phyloP scores from a whole-genome alignment of 2,329 filamentous ascomycete genomes.

The Orbilia oligospora region DNA sequence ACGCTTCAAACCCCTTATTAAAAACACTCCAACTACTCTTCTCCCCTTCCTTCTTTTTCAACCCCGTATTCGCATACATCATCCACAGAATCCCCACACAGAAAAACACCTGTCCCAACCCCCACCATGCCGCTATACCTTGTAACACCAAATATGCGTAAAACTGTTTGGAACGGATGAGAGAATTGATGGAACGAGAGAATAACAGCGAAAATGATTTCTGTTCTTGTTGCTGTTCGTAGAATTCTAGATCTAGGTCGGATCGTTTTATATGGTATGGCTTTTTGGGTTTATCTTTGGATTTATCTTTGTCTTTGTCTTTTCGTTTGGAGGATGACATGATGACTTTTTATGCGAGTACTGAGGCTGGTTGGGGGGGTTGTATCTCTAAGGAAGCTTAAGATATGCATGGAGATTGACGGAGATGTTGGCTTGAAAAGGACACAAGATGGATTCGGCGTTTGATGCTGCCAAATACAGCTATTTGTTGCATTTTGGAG shows the following conservation, averaged over 20 bases:
- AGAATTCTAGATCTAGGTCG: constrained; percentile 65
- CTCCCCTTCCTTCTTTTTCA: constrained; percentile 64
- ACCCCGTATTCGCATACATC: constrained; percentile 65
- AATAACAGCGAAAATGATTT: constrained; percentile 63
- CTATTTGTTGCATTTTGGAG: constrained; percentile 35
- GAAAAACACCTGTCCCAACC: constrained; percentile 65
- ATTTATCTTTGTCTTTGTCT: constrained; percentile 51
- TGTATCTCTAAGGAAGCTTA: too few species aligned
- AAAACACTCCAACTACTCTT: constrained; percentile 65
- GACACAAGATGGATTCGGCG: background rate
- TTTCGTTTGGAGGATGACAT: constrained; percentile 43
- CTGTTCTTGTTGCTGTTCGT: constrained; percentile 65
- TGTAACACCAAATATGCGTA: constrained; percentile 64
- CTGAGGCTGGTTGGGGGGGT: too few species aligned
- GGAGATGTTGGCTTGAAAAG: background rate
- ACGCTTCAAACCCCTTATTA: constrained; percentile 65
- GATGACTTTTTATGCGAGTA: constrained; percentile 3
- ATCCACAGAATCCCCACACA: constrained; percentile 65
- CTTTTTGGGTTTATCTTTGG: constrained; percentile 63
- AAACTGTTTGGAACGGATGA: constrained; percentile 64
- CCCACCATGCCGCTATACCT: constrained; percentile 61
- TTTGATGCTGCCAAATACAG: constrained; percentile 13
- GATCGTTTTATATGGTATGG: constrained; percentile 65
- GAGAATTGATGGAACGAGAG: constrained; percentile 61
- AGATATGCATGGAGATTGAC: background rate